These are phyloP conservation scores for Kwoniella newhampshirensis DNA, from an alignment of 768 basidiomycete genomes.

Conservation along the genomic window DNA sequence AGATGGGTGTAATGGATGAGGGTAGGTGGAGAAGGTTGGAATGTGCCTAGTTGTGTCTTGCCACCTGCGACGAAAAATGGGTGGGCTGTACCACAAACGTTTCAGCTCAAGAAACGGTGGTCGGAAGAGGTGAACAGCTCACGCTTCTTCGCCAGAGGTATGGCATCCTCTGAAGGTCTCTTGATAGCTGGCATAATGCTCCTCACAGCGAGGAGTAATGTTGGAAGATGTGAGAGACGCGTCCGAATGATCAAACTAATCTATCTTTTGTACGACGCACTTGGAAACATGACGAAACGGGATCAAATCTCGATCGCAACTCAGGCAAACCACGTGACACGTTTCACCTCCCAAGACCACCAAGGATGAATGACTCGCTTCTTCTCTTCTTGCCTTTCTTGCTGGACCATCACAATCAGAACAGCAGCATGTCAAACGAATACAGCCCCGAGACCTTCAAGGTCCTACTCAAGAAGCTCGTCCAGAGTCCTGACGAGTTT, in stretches of 20 bases:
- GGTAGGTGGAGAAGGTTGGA: slow-evolving; percentile 39
- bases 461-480: slow-evolving; percentile 70
- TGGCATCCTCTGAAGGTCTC: slow-evolving; percentile 11
- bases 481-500: slow-evolving; percentile 54
- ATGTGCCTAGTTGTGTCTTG: slow-evolving; percentile 13
- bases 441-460: slow-evolving; percentile 76
- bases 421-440: slow-evolving; percentile 4
- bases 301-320: slow-evolving; percentile 8
- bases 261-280: not conserved
- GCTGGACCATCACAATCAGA: not conserved
- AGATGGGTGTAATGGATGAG: slow-evolving; percentile 48
- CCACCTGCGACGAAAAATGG: slow-evolving; percentile 39
- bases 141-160: slow-evolving; percentile 20
- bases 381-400: not conserved
- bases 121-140: slow-evolving; percentile 2
- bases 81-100: slow-evolving; percentile 24
- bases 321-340: not conserved
- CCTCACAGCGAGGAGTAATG: too few species aligned
- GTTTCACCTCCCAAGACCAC: too few species aligned
- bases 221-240: not conserved
- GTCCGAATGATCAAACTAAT: slow-evolving; percentile 4
- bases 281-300: slow-evolving; percentile 10
- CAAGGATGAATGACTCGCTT: slow-evolving; percentile 1
- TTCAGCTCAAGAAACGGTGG: too few species aligned
- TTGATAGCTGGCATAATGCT: slow-evolving; percentile 14